Evolutionary conservation across 192 early-diverging fungal species (phyloP).

Genomic region (Dissophora ornata): DNA sequence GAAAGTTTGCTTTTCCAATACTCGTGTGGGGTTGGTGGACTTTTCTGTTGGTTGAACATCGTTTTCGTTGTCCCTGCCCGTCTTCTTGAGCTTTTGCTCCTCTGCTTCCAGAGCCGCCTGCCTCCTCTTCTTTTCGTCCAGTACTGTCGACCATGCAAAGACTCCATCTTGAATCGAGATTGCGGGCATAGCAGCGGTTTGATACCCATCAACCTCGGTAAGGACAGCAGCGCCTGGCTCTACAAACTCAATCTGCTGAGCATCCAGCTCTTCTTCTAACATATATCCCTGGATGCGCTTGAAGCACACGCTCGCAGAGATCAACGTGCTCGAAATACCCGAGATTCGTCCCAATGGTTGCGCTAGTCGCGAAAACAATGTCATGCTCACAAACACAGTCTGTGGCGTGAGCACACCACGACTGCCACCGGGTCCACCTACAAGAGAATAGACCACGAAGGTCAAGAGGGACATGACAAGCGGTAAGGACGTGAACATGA

Average conservation of each 20-base stretch:
- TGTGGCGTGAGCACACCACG: conserved; percentile 28
- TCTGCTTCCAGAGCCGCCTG: background rate
- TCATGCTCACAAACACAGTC: conserved; percentile 6
- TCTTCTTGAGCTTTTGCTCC: background rate
- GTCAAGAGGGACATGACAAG: conserved; percentile 37
- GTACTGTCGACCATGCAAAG: conserved; percentile 3
- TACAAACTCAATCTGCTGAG: conserved; percentile 1
- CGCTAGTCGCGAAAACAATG: conserved; percentile 6
- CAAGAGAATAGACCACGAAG: conserved; percentile 30
- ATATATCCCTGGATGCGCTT: conserved; percentile 14
- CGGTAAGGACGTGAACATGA: conserved; percentile 31
- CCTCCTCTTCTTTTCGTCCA: conserved; percentile 3
- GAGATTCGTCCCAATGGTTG: conserved; percentile 18
- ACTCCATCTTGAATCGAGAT: conserved; percentile 4
- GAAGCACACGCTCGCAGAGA: background rate
- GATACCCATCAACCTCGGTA: background rate
- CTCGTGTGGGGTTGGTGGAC: too few species aligned
- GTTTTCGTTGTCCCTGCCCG: background rate
- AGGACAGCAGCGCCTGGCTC: background rate
- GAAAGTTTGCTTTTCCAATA: background rate
- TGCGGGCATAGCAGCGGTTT: background rate
- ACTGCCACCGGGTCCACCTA: conserved; percentile 30
- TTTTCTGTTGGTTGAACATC: background rate
- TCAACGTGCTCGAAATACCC: background rate
- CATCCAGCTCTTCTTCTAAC: conserved; percentile 19